Evolutionary conservation across 1,284 basidiomycete species (phyloP).

Genomic region (Cutaneotrichosporon mucoides): DNA sequence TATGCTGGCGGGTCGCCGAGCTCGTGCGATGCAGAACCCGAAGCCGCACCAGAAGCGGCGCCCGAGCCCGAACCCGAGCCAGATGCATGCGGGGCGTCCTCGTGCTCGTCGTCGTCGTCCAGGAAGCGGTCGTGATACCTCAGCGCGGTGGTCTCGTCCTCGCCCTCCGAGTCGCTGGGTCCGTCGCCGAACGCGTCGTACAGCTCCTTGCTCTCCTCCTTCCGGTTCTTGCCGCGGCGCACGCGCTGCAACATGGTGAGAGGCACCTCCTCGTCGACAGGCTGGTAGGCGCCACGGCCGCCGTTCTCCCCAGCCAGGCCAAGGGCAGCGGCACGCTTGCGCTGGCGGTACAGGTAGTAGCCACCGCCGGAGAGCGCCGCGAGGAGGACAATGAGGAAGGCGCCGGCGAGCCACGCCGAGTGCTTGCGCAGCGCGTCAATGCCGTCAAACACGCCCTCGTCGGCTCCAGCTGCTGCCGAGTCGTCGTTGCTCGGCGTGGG

Average conservation of each 20-base stretch:
- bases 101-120: conserved; percentile 39
- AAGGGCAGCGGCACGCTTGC: conserved; percentile 49
- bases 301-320: conserved; percentile 48
- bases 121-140: conserved; percentile 49
- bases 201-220: conserved; percentile 59
- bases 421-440: conserved; percentile 70
- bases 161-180: conserved; percentile 36
- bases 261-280: conserved; percentile 65
- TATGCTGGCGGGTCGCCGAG: conserved; percentile 19
- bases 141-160: conserved; percentile 33
- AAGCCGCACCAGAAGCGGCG: no score
- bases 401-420: conserved; percentile 81
- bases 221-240: conserved; percentile 24
- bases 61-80: conserved; percentile 3
- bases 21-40: background rate
- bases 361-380: conserved; percentile 61
- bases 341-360: conserved; percentile 55
- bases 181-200: conserved; percentile 86
- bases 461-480: conserved; percentile 34
- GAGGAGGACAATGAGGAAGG: conserved; percentile 65
- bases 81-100: background rate
- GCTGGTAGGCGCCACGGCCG: conserved; percentile 59
- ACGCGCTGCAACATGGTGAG: conserved; percentile 61
- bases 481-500: no score
- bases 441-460: conserved; percentile 81